Evolutionary conservation across 257 asterid genomes (phyloP), one percentile per base, ranked within the genome.

Genomic region (Thymus mandschuricus): DNA sequence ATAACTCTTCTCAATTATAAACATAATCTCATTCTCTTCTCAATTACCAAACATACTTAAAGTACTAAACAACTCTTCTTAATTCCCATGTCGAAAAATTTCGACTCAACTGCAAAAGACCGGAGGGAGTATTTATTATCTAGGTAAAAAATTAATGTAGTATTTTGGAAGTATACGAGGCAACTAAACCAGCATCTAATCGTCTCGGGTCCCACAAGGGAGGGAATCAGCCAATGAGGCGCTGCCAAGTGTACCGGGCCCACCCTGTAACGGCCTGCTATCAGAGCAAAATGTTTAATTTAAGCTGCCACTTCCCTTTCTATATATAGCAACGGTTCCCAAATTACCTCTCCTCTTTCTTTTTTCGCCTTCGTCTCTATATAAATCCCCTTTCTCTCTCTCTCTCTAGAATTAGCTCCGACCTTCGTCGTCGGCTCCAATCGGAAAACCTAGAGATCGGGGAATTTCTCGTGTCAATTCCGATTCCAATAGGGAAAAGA

Each of bases 391-490:
- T 3, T 28, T 41, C 29, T 45, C 46, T 69, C 29, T 63, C 77
- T 76, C 74, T 76, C 77, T 76, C 71, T 64, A 61, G 72, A 71
- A 72, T 57, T 38, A 49, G 69, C 69, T 69, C 70, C 84, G 79
- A 48, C 74, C 59, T 10, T 54, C 63, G 78, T 69, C 75, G 75
- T 63, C 79, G 70, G 61, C 68, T 68, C 59, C 66, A 31, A 58
- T 38, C 51, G 76, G 70, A 69, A 21, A 79, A 79, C 83, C 83
- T 73, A 82, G 72, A 78, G 60, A 60, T 76, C 71, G 86, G 79
- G 79, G 77, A 67, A 68, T 60, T 66, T 70, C 66, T 75, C 77
- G 63, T 56, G 75, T 68, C 78, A 74, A 62, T 72, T 73, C 60
- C 73, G 34, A 11, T 70, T 67, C 59, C 1, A 12, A 13, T 38